Evolutionary conservation across 495 filamentous ascomycete genomes (phyloP).

Genomic region (Pyrenopolyporus hunteri): DNA sequence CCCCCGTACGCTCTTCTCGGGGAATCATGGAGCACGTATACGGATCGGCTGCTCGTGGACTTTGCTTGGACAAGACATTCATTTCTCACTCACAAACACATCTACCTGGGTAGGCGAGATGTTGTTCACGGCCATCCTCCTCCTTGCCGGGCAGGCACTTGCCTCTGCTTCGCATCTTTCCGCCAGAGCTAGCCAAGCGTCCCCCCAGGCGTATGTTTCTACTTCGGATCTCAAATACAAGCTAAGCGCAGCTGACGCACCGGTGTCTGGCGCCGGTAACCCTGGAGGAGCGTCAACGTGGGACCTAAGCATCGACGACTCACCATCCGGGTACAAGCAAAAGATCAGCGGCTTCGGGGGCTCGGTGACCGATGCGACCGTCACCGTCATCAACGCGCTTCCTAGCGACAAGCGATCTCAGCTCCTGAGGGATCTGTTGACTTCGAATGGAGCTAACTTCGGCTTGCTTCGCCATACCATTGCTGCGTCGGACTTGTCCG

Average conservation of each 20-base stretch:
- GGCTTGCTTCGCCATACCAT: constrained; percentile 61
- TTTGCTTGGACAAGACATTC: neutral
- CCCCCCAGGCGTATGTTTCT: constrained; percentile 49
- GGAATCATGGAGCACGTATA: neutral
- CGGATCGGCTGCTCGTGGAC: neutral
- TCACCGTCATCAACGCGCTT: constrained; percentile 57
- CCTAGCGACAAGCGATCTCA: constrained; percentile 45
- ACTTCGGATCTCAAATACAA: constrained; percentile 55
- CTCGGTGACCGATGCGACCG: constrained; percentile 62
- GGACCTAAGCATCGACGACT: constrained; percentile 58
- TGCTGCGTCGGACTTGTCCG: constrained; percentile 58
- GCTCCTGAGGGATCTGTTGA: constrained; percentile 56
- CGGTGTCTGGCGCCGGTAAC: constrained; percentile 50
- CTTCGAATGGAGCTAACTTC: constrained; percentile 55
- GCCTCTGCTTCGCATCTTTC: constrained; percentile 16
- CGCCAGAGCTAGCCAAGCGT: constrained; percentile 18
- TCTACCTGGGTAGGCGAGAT: constrained; percentile 11
- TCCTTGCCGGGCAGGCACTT: constrained; percentile 30
- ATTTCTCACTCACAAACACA: neutral
- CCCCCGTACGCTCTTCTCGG: neutral
- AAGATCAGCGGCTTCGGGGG: constrained; percentile 61
- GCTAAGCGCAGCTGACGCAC: constrained; percentile 49
- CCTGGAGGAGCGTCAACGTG: constrained; percentile 53
- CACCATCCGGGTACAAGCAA: constrained; percentile 52
- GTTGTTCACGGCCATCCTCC: constrained; percentile 24